Percentiles rank a stretch among this genome's conserved stretches.
These are phyloP conservation scores for Penicillium parvum DNA, from an alignment of 495 filamentous ascomycete genomes.

Conservation along the genomic window DNA sequence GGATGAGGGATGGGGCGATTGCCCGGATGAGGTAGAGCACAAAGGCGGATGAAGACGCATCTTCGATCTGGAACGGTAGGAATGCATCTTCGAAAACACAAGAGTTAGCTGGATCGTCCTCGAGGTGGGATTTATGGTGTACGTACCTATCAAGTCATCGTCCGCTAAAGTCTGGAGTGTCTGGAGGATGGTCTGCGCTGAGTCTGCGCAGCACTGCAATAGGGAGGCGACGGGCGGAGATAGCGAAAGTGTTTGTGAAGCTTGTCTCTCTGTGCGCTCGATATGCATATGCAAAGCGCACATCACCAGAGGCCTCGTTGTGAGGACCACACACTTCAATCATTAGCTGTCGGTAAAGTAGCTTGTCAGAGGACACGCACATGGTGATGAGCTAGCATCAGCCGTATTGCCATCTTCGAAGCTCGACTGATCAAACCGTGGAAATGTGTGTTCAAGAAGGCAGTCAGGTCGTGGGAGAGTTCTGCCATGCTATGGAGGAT, in stretches of 20 bases:
- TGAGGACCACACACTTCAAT: conserved; percentile 27
- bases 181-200: conserved; percentile 30
- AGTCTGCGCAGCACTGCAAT: conserved; percentile 29
- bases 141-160: conserved; percentile 27
- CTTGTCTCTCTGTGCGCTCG: conserved; percentile 19
- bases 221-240: conserved; percentile 25
- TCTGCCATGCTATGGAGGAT: conserved; percentile 26
- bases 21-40: conserved; percentile 27
- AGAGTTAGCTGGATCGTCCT: neutral
- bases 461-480: conserved; percentile 25
- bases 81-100: conserved; percentile 23
- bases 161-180: conserved; percentile 29
- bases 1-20: conserved; percentile 22
- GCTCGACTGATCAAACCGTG: conserved; percentile 27
- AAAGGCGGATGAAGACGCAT: conserved; percentile 31
- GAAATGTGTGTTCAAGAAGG: conserved; percentile 24
- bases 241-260: conserved; percentile 17
- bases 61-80: conserved; percentile 31
- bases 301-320: conserved; percentile 31
- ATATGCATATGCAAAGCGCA: conserved; percentile 31
- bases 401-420: conserved; percentile 28
- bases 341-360: neutral
- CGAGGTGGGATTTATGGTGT: neutral
- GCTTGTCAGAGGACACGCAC: conserved; percentile 6
- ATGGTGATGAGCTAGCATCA: conserved; percentile 32